A percentile compares a stretch with the other conserved stretches of the same genome.
Conservation (phyloP, 2,329 filamentous ascomycete genomes). For the Pyrenophora graminea region DNA sequence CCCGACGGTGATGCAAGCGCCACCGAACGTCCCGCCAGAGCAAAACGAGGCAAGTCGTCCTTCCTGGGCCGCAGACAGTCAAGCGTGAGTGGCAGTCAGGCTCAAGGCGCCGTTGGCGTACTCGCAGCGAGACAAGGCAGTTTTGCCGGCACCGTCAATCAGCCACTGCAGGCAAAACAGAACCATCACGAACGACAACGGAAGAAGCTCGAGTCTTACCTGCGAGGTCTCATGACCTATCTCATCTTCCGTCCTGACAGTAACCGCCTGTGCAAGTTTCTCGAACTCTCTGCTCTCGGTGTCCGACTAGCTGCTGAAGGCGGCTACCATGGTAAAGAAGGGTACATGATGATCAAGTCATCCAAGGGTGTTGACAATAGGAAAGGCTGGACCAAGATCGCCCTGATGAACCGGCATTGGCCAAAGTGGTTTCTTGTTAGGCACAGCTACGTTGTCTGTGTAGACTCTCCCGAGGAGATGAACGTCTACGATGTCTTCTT, state of each 20-base stretch:
- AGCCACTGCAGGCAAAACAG: constrained; percentile 51
- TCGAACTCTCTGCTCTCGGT: constrained; percentile 91
- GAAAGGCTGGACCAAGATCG: constrained; percentile 74
- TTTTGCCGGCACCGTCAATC: constrained; percentile 46
- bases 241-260: constrained; percentile 96
- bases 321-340: constrained; percentile 97
- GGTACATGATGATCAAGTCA: constrained; percentile 88
- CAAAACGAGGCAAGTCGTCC: constrained; percentile 60
- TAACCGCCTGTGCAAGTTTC: constrained; percentile 91
- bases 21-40: constrained; percentile 62
- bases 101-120: constrained; percentile 25
- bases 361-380: constrained; percentile 87
- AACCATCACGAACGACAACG: constrained; percentile 79
- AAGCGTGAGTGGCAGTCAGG: constrained; percentile 50
- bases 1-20: constrained; percentile 70
- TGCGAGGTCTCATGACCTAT: constrained; percentile 93
- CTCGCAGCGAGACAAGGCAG: constrained; percentile 44
- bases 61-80: constrained; percentile 64
- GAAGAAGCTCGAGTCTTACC: constrained; percentile 82
- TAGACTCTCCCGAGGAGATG: constrained; percentile 98
- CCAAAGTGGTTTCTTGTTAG: constrained; percentile 98
- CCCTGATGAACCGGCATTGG: constrained; percentile 79
- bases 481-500: constrained; percentile 98
- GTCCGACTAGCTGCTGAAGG: constrained; percentile 93
- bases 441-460: constrained; percentile 95